These are phyloP conservation scores for Apiotrichum montevideense DNA, from an alignment of 1,284 basidiomycete genomes.

Conservation along the genomic window DNA sequence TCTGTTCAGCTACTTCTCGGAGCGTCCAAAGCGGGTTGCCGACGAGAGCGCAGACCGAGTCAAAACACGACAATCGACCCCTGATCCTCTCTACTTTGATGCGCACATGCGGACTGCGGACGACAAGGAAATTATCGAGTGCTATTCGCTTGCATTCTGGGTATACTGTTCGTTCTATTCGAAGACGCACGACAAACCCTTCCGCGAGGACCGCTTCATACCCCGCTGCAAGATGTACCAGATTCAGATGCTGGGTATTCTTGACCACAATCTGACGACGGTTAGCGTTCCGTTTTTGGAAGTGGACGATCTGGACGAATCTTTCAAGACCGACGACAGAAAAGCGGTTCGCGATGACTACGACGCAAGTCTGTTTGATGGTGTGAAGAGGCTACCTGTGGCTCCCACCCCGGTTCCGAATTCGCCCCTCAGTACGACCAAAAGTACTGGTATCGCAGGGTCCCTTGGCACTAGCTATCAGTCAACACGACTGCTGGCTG, in stretches of 20 bases:
- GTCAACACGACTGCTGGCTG: constrained; percentile 28
- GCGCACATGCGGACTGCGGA: constrained; percentile 28
- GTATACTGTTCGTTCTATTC: constrained; percentile 47
- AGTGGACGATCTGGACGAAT: constrained; percentile 28
- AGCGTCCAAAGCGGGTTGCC: constrained; percentile 49
- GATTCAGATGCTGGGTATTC: constrained; percentile 83
- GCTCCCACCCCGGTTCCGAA: not conserved
- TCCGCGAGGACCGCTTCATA: constrained; percentile 81
- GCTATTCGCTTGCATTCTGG: constrained; percentile 45
- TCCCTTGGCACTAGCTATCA: constrained; percentile 33
- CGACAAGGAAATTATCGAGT: constrained; percentile 37
- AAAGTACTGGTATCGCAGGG: not conserved
- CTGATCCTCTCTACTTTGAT: constrained; percentile 77
- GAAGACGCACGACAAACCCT: constrained; percentile 54
- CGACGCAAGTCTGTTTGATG: constrained; percentile 32
- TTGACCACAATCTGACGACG: constrained; percentile 81
- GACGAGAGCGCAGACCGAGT: constrained; percentile 40
- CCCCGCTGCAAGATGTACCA: constrained; percentile 89
- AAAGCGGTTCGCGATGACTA: constrained; percentile 30
- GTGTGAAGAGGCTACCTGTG: not conserved
- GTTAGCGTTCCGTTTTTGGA: constrained; percentile 71
- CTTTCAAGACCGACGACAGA: constrained; percentile 24
- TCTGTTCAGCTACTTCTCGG: constrained; percentile 62
- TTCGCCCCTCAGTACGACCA: not conserved
- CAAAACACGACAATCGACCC: constrained; percentile 40